Evolutionary conservation across 768 basidiomycete genomes (phyloP).

Genomic region (Baorangia bicolor): DNA sequence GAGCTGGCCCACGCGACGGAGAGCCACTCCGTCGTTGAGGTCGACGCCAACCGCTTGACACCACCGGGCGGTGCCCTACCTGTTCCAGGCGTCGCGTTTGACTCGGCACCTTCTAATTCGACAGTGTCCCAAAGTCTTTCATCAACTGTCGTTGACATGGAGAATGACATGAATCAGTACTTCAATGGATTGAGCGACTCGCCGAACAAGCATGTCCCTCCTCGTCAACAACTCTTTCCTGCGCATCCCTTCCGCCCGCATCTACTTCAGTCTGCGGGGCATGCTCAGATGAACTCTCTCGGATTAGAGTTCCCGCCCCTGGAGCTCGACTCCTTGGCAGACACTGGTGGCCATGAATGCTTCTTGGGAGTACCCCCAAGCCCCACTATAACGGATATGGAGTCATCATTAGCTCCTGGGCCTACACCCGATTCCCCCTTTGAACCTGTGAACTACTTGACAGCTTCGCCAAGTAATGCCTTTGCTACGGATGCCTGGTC

Average conservation of each 20-base stretch:
- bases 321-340: slow-evolving; percentile 6
- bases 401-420: background rate
- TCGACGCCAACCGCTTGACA: background rate
- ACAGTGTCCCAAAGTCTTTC: background rate
- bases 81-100: background rate
- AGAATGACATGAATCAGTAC: slow-evolving; percentile 27
- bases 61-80: background rate
- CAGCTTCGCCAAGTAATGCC: slow-evolving; percentile 2
- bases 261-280: background rate
- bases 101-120: background rate
- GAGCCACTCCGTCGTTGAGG: background rate
- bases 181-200: slow-evolving; percentile 28
- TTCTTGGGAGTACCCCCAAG: slow-evolving; percentile 32
- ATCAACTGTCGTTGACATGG: slow-evolving; percentile 11
- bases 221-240: background rate
- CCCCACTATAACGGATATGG: slow-evolving; percentile 7
- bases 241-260: slow-evolving; percentile 11
- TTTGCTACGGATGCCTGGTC: slow-evolving; percentile 9
- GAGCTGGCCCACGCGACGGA: background rate
- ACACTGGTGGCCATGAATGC: slow-evolving; percentile 9
- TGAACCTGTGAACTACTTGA: background rate
- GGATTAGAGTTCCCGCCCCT: slow-evolving; percentile 5
- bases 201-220: slow-evolving; percentile 10
- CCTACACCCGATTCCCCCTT: background rate
- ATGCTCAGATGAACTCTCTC: background rate